Conservation (phyloP, 257 asterid genomes). For the Nicotiana benthamiana region DNA sequence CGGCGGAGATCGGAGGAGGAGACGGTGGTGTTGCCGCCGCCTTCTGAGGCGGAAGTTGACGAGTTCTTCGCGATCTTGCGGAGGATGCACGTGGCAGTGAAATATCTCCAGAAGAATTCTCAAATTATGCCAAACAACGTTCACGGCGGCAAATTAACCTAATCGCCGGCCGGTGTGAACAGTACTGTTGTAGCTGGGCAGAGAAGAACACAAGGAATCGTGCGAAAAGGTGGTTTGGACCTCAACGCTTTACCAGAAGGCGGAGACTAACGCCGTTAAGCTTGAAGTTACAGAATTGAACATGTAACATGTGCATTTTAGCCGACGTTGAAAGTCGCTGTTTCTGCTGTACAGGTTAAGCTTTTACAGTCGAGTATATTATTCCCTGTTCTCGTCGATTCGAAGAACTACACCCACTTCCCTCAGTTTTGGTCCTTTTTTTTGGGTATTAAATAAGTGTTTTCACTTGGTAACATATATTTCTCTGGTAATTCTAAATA, state of each 20-base stretch:
- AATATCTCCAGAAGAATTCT: conserved; percentile 21
- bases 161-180: background rate
- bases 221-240: conserved; percentile 11
- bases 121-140: background rate
- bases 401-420: too few species aligned
- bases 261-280: conserved; percentile 6
- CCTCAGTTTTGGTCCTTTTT: too few species aligned
- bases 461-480: too few species aligned
- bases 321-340: background rate
- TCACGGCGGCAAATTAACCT: background rate
- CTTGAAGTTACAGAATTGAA: background rate
- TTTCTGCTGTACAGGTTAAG: too few species aligned
- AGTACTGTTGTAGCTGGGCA: conserved; percentile 1
- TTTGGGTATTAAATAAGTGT: too few species aligned
- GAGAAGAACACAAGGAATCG: background rate
- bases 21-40: conserved; percentile 10
- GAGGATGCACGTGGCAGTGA: conserved; percentile 34
- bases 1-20: background rate
- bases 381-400: too few species aligned
- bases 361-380: too few species aligned
- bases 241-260: conserved; percentile 22
- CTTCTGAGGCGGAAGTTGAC: conserved; percentile 41
- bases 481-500: too few species aligned
- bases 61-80: conserved; percentile 35
- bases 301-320: conserved; percentile 8